Evolutionary conservation across 2,329 filamentous ascomycete genomes (phyloP).

Genomic region (Talaromyces amestolkiae): DNA sequence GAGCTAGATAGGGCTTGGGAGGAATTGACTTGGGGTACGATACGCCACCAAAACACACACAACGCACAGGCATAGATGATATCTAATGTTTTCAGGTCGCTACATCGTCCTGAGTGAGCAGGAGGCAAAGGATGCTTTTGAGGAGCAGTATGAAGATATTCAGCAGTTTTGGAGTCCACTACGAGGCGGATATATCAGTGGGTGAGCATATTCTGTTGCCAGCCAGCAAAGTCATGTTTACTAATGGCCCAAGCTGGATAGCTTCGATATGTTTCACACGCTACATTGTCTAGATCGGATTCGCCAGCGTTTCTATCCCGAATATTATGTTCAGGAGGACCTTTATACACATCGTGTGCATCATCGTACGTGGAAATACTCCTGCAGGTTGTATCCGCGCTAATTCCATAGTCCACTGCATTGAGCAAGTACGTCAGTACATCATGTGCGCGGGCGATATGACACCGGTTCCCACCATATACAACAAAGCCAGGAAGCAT

Average conservation of each 20-base stretch:
- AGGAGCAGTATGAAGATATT: slow-evolving; percentile 1
- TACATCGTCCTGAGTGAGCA: slow-evolving; percentile 3
- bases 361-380: neutral
- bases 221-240: neutral
- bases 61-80: neutral
- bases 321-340: slow-evolving; percentile 7
- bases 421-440: slow-evolving; percentile 9
- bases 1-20: slow-evolving; percentile 7
- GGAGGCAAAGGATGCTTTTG: slow-evolving; percentile 2
- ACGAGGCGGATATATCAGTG: neutral
- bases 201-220: neutral
- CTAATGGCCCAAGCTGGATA: neutral
- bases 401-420: slow-evolving; percentile 2
- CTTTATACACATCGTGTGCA: slow-evolving; percentile 1
- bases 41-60: neutral
- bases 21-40: slow-evolving; percentile 2
- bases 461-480: neutral
- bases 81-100: neutral
- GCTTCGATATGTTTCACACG: slow-evolving; percentile 9
- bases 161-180: slow-evolving; percentile 9
- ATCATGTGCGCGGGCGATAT: slow-evolving; percentile 11
- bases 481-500: neutral
- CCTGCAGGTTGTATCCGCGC: too few species aligned
- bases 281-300: slow-evolving; percentile 8
- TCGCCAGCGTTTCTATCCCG: neutral